Conservation (phyloP, 768 basidiomycete species). For the Auriscalpium orientale region DNA sequence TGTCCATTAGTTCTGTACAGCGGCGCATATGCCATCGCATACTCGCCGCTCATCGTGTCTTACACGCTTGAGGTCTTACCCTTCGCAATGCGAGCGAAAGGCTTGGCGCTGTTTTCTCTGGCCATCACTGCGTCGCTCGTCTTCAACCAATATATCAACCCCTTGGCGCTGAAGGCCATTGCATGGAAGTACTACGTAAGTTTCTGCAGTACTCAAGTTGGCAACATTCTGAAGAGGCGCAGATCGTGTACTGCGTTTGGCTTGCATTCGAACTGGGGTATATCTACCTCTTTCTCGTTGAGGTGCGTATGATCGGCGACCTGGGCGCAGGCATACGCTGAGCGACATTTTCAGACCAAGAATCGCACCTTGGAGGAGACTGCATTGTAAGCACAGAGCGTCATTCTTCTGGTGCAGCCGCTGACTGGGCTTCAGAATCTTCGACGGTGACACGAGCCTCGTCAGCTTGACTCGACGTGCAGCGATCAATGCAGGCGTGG, state of each 20-base stretch:
- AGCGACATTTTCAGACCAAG: not conserved
- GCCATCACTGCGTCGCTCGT: slow-evolving; percentile 37
- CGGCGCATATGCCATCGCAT: slow-evolving; percentile 20
- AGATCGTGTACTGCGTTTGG: slow-evolving; percentile 35
- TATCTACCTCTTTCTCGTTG: slow-evolving; percentile 29
- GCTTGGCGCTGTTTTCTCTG: slow-evolving; percentile 40
- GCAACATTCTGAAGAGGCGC: not conserved
- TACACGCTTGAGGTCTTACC: slow-evolving; percentile 45
- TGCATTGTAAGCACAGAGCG: slow-evolving; percentile 20
- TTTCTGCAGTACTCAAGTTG: not conserved
- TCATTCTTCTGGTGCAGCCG: not conserved
- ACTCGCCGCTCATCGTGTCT: slow-evolving; percentile 34
- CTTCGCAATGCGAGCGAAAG: slow-evolving; percentile 41
- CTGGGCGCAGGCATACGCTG: not conserved
- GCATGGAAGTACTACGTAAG: slow-evolving; percentile 42
- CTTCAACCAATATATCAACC: slow-evolving; percentile 42
- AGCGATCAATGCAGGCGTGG: not conserved
- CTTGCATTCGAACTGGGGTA: slow-evolving; percentile 33
- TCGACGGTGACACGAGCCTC: slow-evolving; percentile 20
- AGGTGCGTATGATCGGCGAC: slow-evolving; percentile 29
- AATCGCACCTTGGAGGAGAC: slow-evolving; percentile 28
- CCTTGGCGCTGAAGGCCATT: slow-evolving; percentile 31
- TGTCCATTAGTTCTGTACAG: slow-evolving; percentile 30
- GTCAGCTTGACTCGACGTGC: not conserved
- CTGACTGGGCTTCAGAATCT: slow-evolving; percentile 16